Conservation (phyloP, 352 stramenopile species). For the Phytophthora hybrid region DNA sequence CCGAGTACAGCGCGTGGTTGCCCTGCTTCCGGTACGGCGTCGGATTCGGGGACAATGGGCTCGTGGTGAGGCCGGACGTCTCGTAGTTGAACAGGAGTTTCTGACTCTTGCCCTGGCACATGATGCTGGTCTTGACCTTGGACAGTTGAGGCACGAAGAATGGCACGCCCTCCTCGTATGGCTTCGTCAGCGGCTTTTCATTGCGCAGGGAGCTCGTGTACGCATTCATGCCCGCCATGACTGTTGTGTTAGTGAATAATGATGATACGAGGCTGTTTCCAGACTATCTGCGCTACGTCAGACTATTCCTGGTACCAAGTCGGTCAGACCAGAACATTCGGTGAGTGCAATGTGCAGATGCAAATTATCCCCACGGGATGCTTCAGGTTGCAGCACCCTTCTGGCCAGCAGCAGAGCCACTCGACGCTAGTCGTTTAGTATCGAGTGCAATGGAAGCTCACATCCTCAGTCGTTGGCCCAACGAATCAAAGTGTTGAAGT, state of each 20-base stretch:
- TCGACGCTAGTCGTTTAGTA: too few species aligned
- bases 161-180: conserved; percentile 9
- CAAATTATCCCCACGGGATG: too few species aligned
- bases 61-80: conserved; percentile 1
- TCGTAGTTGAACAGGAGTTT: conserved; percentile 70
- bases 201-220: too few species aligned
- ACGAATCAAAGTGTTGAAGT: too few species aligned
- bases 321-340: conserved; percentile 13
- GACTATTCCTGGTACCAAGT: conserved; percentile 9
- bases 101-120: conserved; percentile 57
- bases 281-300: neutral
- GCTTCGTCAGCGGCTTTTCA: too few species aligned
- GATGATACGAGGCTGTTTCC: conserved; percentile 19
- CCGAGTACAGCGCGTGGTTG: conserved; percentile 71
- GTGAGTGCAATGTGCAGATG: too few species aligned
- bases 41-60: conserved; percentile 24
- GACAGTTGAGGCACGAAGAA: conserved; percentile 72
- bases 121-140: conserved; percentile 68
- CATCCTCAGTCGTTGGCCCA: too few species aligned
- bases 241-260: neutral
- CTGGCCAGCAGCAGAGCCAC: too few species aligned
- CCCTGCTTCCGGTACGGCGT: conserved; percentile 82
- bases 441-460: too few species aligned
- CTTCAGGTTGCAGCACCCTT: too few species aligned
- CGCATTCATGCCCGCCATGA: too few species aligned